Conservation (phyloP, 306 rosid genomes). For the Arachis stenosperma region DNA sequence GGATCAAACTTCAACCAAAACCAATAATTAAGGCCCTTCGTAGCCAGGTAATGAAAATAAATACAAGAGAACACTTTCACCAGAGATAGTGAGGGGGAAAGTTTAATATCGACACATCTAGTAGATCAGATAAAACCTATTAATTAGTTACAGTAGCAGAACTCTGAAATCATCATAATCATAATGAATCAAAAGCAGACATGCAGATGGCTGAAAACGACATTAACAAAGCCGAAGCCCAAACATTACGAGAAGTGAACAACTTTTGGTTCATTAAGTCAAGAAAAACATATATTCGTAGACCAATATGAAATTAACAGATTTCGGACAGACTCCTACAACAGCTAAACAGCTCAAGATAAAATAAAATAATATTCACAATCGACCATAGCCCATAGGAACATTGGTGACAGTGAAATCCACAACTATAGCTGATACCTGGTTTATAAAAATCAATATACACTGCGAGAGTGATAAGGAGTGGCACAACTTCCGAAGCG, state of each 20-base stretch:
- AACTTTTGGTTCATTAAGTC: slow-evolving; percentile 15
- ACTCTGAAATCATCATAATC: background rate
- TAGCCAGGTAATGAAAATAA: slow-evolving; percentile 15
- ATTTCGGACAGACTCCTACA: background rate
- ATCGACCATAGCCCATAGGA: background rate
- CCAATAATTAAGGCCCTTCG: slow-evolving; percentile 1
- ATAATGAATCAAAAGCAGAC: background rate
- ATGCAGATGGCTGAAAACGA: background rate
- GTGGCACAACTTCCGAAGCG: slow-evolving; percentile 89
- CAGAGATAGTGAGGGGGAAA: background rate
- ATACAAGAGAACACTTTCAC: slow-evolving; percentile 14
- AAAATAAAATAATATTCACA: slow-evolving; percentile 9
- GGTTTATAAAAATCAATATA: slow-evolving; percentile 81
- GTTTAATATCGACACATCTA: background rate
- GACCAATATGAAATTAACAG: slow-evolving; percentile 16
- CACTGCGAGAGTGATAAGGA: slow-evolving; percentile 81
- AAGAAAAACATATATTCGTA: slow-evolving; percentile 6
- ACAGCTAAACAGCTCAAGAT: slow-evolving; percentile 2
- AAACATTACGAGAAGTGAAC: slow-evolving; percentile 10
- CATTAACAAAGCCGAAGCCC: slow-evolving; percentile 4
- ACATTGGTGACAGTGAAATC: slow-evolving; percentile 24
- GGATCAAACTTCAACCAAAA: slow-evolving; percentile 26
- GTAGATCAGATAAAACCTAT: slow-evolving; percentile 3
- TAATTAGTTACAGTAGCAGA: background rate
- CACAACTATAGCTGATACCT: slow-evolving; percentile 55